Evolutionary conservation across 2,329 filamentous ascomycete species (phyloP).

Genomic region (Aaosphaeria arxii): DNA sequence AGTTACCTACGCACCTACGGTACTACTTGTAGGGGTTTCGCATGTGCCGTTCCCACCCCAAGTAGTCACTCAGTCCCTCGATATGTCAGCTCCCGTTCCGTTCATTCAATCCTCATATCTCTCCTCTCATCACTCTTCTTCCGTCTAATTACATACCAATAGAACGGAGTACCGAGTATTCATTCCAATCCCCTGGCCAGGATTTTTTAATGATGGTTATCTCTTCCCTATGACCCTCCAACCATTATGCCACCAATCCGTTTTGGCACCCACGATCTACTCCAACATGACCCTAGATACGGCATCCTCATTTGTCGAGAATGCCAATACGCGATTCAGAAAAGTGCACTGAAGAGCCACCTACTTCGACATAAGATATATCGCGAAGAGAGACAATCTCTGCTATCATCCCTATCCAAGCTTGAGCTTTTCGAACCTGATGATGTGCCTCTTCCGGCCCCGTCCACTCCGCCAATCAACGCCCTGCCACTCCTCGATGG

Average conservation of each 20-base stretch:
- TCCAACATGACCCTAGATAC: slow-evolving; percentile 19
- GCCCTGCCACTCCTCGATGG: slow-evolving; percentile 27
- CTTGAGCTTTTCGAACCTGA: slow-evolving; percentile 31
- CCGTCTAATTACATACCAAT: neutral
- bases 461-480: slow-evolving; percentile 19
- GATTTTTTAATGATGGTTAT: too few species aligned
- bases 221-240: neutral
- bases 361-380: slow-evolving; percentile 39
- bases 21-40: neutral
- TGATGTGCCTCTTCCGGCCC: slow-evolving; percentile 20
- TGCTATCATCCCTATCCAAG: slow-evolving; percentile 20
- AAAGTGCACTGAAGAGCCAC: slow-evolving; percentile 36
- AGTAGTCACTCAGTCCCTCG: neutral
- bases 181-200: too few species aligned
- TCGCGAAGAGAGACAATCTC: slow-evolving; percentile 24
- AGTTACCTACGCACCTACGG: too few species aligned
- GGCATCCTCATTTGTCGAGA: slow-evolving; percentile 34
- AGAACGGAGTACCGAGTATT: neutral
- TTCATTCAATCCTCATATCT: neutral
- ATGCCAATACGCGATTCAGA: slow-evolving; percentile 39
- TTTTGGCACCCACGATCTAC: slow-evolving; percentile 13
- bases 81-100: neutral
- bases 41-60: neutral
- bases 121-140: neutral
- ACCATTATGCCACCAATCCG: slow-evolving; percentile 3